Evolutionary conservation across 805 yeast genomes (phyloP).

Genomic region (Spathaspora sp.): DNA sequence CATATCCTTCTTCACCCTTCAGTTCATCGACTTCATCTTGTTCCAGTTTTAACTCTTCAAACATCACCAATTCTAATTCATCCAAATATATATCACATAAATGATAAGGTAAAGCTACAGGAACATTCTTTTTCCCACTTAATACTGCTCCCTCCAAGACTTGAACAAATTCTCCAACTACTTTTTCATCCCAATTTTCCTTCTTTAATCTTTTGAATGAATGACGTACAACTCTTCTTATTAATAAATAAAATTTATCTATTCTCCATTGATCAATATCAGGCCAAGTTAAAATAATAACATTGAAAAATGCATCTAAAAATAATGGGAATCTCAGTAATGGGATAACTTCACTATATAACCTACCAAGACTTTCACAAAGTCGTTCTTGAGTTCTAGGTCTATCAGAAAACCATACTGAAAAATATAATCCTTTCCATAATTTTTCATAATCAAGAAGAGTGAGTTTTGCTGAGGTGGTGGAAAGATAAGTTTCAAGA

Average conservation of each 20-base stretch:
- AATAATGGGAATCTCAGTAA: constrained; percentile 45
- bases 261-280: constrained; percentile 79
- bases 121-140: constrained; percentile 55
- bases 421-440: constrained; percentile 93
- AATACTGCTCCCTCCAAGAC: constrained; percentile 46
- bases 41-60: constrained; percentile 43
- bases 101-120: constrained; percentile 81
- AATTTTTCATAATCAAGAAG: constrained; percentile 68
- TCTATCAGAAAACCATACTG: constrained; percentile 96
- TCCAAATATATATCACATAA: constrained; percentile 79
- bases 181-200: constrained; percentile 51
- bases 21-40: constrained; percentile 35
- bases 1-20: constrained; percentile 30
- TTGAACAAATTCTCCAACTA: constrained; percentile 44
- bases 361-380: constrained; percentile 67
- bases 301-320: constrained; percentile 74
- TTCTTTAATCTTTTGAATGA: constrained; percentile 53
- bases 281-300: constrained; percentile 80
- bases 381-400: constrained; percentile 88
- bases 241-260: constrained; percentile 79
- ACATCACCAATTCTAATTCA: constrained; percentile 70
- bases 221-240: constrained; percentile 71
- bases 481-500: constrained; percentile 52
- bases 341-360: constrained; percentile 43
- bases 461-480: constrained; percentile 36